phyloP scores from a whole-genome alignment of 2,329 filamentous ascomycete species.

The Pseudophaeomoniella oleicola region DNA sequence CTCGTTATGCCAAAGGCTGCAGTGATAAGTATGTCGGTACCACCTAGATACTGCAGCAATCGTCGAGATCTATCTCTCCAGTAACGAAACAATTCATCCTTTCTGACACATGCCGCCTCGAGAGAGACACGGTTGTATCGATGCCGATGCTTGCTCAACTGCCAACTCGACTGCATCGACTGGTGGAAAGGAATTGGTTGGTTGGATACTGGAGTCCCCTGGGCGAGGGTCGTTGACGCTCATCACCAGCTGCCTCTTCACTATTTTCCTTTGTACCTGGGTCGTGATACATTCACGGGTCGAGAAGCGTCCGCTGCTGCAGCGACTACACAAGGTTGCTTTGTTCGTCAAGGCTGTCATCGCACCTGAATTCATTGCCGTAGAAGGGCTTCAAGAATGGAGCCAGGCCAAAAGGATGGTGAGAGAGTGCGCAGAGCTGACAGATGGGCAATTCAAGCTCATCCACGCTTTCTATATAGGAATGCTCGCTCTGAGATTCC shows the following conservation, averaged over 20 bases:
- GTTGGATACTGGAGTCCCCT: constrained; percentile 16
- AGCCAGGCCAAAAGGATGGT: constrained; percentile 16
- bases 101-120: too few relatives aligned
- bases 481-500: constrained; percentile 19
- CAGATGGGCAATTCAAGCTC: constrained; percentile 12
- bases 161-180: too few relatives aligned
- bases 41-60: too few relatives aligned
- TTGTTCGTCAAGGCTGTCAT: constrained; percentile 18
- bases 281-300: constrained; percentile 21
- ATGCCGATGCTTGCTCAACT: too few relatives aligned
- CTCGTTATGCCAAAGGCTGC: too few relatives aligned
- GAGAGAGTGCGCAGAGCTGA: constrained; percentile 11
- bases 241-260: constrained; percentile 16
- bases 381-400: constrained; percentile 22
- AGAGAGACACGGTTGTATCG: too few relatives aligned
- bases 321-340: constrained; percentile 13
- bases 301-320: constrained; percentile 8
- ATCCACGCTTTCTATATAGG: constrained; percentile 20
- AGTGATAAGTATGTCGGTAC: too few relatives aligned
- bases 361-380: constrained; percentile 20
- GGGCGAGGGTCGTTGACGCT: constrained; percentile 19
- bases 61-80: too few relatives aligned
- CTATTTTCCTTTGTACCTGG: constrained; percentile 22
- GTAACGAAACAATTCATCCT: too few relatives aligned
- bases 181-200: constrained; percentile 8